Conservation (phyloP, 2,329 filamentous ascomycete species). For the Colletotrichum aenigma region DNA sequence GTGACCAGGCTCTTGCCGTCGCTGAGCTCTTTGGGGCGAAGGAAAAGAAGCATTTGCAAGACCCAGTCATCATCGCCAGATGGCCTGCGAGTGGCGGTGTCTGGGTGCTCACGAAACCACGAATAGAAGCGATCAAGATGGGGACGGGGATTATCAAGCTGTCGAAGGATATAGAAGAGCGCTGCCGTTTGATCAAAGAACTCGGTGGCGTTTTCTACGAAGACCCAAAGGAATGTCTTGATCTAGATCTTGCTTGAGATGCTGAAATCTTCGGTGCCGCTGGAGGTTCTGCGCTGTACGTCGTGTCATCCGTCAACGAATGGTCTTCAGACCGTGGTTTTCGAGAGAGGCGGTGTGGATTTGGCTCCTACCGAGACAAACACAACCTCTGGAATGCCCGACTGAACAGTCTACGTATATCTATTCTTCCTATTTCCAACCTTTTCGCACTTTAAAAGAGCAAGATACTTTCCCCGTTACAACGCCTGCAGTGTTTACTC, state of each 20-base stretch:
- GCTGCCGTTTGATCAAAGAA: not conserved
- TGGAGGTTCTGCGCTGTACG: not conserved
- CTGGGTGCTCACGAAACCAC: not conserved
- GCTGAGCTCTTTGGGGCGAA: not conserved
- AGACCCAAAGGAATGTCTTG: not conserved
- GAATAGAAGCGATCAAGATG: not conserved
- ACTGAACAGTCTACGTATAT: accelerated
- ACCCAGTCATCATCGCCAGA: not conserved
- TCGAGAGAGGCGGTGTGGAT: accelerated
- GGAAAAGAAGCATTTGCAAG: not conserved
- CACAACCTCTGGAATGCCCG: accelerated
- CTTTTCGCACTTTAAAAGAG: not conserved
- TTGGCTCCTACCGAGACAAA: not conserved
- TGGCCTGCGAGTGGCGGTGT: not conserved
- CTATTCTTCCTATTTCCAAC: accelerated
- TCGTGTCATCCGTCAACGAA: not conserved
- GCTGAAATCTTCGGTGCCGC: not conserved
- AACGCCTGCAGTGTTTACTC: not conserved
- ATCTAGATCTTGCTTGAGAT: not conserved
- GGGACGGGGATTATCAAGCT: not conserved
- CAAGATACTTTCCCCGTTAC: not conserved
- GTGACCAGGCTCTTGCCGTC: not conserved
- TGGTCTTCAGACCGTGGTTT: not conserved
- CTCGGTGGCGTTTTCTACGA: not conserved
- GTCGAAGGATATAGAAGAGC: not conserved